phyloP scores from a whole-genome alignment of 345 rosid genomes.

The Gossypium longicalyx region DNA sequence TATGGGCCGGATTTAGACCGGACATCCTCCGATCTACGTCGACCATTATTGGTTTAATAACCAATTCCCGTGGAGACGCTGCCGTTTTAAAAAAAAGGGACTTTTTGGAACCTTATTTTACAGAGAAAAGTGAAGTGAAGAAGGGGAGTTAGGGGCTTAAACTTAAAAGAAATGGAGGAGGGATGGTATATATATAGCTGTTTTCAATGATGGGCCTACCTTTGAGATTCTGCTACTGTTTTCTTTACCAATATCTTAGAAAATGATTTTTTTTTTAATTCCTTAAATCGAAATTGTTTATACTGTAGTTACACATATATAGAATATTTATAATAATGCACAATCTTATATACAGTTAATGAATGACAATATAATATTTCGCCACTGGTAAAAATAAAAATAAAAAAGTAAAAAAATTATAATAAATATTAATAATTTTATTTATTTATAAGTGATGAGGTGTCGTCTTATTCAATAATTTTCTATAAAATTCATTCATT shows the following conservation, averaged over 20 bases:
- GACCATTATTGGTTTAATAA: constrained; percentile 47
- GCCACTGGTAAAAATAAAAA: rapidly evolving
- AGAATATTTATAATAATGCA: too few relatives aligned
- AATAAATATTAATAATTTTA: too few relatives aligned
- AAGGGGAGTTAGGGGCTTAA: not conserved
- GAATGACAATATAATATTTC: too few relatives aligned
- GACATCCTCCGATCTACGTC: constrained; percentile 96
- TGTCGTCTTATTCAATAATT: too few relatives aligned
- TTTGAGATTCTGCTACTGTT: constrained; percentile 18
- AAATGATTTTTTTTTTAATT: not conserved
- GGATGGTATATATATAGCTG: constrained; percentile 19
- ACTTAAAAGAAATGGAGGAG: not conserved
- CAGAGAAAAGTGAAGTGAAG: constrained; percentile 10
- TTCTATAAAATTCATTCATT: too few relatives aligned
- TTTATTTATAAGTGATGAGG: too few relatives aligned
- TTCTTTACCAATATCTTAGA: not conserved
- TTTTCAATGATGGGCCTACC: constrained; percentile 26
- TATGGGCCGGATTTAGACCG: constrained; percentile 82
- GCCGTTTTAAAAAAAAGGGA: not conserved
- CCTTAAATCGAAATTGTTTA: too few relatives aligned
- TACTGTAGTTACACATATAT: too few relatives aligned
- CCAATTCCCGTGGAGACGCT: not conserved
- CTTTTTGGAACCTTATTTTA: too few relatives aligned
- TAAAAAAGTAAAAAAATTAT: too few relatives aligned
- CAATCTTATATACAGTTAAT: too few relatives aligned